Evolutionary conservation across 108 stramenopile species (phyloP).

Genomic region (Cyclotella kingstonii): DNA sequence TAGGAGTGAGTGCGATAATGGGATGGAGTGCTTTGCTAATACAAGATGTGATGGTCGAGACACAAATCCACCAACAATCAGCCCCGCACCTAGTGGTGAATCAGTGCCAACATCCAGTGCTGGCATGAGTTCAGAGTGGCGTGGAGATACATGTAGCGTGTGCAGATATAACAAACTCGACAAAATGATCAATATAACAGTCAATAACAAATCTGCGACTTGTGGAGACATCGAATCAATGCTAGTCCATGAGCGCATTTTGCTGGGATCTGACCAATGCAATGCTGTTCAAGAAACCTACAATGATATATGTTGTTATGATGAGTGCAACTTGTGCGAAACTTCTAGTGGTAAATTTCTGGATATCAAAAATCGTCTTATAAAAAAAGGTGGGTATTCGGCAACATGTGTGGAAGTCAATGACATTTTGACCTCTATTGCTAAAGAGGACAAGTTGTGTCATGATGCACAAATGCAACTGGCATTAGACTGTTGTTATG

Average conservation of each 20-base stretch:
- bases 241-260: not conserved
- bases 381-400: constrained; percentile 27
- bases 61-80: constrained; percentile 20
- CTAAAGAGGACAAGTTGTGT: constrained; percentile 13
- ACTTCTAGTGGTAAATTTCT: not conserved
- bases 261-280: constrained; percentile 11
- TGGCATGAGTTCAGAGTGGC: too few species aligned
- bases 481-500: constrained; percentile 23
- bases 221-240: constrained; percentile 12
- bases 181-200: not conserved
- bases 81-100: constrained; percentile 10
- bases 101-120: not conserved
- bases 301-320: constrained; percentile 12
- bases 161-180: constrained; percentile 6
- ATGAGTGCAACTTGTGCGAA: constrained; percentile 19
- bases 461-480: constrained; percentile 19
- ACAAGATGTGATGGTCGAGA: constrained; percentile 31
- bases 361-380: constrained; percentile 12
- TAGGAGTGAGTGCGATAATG: constrained; percentile 5
- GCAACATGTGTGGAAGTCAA: constrained; percentile 27
- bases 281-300: constrained; percentile 10
- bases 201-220: constrained; percentile 16
- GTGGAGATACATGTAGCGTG: constrained; percentile 9
- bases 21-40: constrained; percentile 26
- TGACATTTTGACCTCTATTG: constrained; percentile 9